Percentiles rank a stretch among this genome's conserved stretches.
Evolutionary conservation across 2,329 filamentous ascomycete genomes (phyloP).

Genomic region (Aspergillus jensenii): DNA sequence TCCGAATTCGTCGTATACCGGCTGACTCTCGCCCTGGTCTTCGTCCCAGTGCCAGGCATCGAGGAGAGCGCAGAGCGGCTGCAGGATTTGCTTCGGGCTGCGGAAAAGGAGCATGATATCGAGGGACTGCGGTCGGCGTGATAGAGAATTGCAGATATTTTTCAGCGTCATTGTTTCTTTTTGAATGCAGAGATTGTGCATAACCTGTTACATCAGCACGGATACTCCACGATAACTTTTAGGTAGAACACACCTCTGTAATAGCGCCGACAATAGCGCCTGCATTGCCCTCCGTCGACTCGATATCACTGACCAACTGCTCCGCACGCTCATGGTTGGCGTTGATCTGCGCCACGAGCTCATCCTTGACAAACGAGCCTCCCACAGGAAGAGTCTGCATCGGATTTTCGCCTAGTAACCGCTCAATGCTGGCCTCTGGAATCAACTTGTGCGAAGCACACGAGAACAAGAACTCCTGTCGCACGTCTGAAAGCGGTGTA

Average conservation of each 20-base stretch:
- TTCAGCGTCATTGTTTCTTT: constrained; percentile 65
- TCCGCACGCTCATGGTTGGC: constrained; percentile 74
- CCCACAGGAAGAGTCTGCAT: constrained; percentile 74
- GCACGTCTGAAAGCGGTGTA: constrained; percentile 64
- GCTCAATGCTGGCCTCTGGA: constrained; percentile 72
- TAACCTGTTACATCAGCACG: constrained; percentile 37
- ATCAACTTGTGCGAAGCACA: constrained; percentile 89
- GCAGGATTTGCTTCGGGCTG: constrained; percentile 56
- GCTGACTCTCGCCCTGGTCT: constrained; percentile 64
- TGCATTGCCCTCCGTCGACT: constrained; percentile 88
- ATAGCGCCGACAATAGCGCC: constrained; percentile 79
- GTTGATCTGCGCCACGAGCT: constrained; percentile 74
- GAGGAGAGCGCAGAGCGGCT: constrained; percentile 57
- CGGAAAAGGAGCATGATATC: constrained; percentile 62
- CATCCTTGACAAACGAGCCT: constrained; percentile 66
- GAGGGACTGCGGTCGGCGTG: constrained; percentile 55
- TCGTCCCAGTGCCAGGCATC: constrained; percentile 66
- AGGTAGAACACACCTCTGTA: constrained; percentile 57
- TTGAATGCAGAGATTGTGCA: constrained; percentile 57
- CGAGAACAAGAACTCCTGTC: constrained; percentile 82
- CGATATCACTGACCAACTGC: constrained; percentile 75
- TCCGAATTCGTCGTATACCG: constrained; percentile 66
- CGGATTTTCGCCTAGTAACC: constrained; percentile 78
- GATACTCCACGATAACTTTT: background rate
- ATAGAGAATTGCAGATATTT: constrained; percentile 58